A percentile compares a stretch with the other conserved stretches of the same genome.
Conservation (phyloP, 208 protist species). For the Angomonas ambiguus region DNA sequence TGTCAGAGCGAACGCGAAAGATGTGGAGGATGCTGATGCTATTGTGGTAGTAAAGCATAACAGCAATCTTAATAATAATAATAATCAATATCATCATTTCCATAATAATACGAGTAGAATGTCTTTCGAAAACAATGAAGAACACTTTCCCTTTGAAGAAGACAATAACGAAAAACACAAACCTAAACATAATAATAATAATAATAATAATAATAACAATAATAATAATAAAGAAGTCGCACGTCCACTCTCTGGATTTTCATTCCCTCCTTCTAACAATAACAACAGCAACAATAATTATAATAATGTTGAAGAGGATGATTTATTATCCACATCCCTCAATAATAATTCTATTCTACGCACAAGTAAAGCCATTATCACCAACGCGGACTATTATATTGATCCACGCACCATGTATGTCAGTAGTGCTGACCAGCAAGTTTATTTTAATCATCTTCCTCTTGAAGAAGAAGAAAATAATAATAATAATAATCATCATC, state of each 20-base stretch:
- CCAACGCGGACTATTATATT: neutral
- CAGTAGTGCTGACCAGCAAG: neutral
- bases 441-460: neutral
- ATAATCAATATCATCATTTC: too few species aligned
- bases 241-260: too few species aligned
- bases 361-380: neutral
- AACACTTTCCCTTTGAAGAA: too few species aligned
- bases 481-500: neutral
- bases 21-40: too few species aligned
- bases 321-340: neutral
- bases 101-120: too few species aligned
- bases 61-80: too few species aligned
- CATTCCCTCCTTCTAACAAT: too few species aligned
- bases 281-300: too few species aligned
- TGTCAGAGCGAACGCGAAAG: too few species aligned
- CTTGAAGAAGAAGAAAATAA: neutral
- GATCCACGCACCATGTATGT: neutral
- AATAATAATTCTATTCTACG: neutral
- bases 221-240: neutral
- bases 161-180: neutral
- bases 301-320: neutral
- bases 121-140: too few species aligned
- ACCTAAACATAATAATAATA: slow-evolving; percentile 1
- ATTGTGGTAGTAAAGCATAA: too few species aligned
- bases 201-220: slow-evolving; percentile 5